Evolutionary conservation across 2,329 filamentous ascomycete genomes (phyloP).

Genomic region (Biscogniauxia sp.): DNA sequence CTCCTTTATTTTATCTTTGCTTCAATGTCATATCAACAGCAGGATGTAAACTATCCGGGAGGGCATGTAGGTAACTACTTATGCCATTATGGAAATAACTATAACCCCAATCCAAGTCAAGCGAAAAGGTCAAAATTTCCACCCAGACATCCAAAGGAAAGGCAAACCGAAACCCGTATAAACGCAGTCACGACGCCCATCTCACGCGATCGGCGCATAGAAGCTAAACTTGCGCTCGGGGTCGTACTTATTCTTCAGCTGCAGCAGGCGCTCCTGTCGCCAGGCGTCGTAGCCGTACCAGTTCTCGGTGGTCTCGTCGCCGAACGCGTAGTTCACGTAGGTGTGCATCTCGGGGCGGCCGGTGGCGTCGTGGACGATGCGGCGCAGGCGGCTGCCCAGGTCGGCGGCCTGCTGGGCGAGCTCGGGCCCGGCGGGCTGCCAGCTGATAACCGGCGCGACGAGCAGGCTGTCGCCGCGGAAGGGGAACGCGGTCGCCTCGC

Average conservation of each 20-base stretch:
- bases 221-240: conserved; percentile 31
- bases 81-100: too few species aligned
- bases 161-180: too few species aligned
- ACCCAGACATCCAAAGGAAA: neutral
- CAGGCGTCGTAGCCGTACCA: conserved; percentile 39
- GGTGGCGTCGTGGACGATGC: conserved; percentile 23
- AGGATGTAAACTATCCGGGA: too few species aligned
- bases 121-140: too few species aligned
- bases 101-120: too few species aligned
- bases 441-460: conserved; percentile 29
- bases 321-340: conserved; percentile 38
- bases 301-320: conserved; percentile 27
- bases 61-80: too few species aligned
- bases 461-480: conserved; percentile 16
- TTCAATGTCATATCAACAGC: too few species aligned
- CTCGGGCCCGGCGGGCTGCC: conserved; percentile 22
- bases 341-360: conserved; percentile 20
- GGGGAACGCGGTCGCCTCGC: conserved; percentile 19
- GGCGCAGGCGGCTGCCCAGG: conserved; percentile 29
- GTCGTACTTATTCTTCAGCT: conserved; percentile 37
- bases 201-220: conserved; percentile 23
- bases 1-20: too few species aligned
- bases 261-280: conserved; percentile 35
- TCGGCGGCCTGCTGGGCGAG: conserved; percentile 24
- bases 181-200: too few species aligned